phyloP scores from a whole-genome alignment of 805 yeast species.

The Monosporozyma siamensis region DNA sequence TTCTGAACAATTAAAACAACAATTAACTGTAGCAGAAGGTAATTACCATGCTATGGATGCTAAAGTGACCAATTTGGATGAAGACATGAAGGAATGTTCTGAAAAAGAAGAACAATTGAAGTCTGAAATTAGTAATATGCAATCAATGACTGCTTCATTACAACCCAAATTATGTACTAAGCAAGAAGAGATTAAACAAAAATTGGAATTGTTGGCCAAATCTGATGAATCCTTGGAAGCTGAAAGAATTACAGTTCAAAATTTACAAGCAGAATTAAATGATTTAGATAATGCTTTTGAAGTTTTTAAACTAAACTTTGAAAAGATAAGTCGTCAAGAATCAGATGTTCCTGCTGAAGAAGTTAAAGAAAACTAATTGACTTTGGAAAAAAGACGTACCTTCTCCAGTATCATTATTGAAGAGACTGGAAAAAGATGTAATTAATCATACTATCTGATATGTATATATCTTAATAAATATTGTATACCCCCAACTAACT shows the following conservation, averaged over 20 bases:
- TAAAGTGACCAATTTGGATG: conserved; percentile 51
- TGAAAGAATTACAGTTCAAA: conserved; percentile 39
- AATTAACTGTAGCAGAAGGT: conserved; percentile 70
- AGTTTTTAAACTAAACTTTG: neutral
- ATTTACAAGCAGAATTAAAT: conserved; percentile 34
- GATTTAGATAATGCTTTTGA: conserved; percentile 17
- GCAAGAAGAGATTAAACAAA: conserved; percentile 38
- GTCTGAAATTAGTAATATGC: conserved; percentile 58
- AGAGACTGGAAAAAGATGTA: too few relatives aligned
- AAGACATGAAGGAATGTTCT: conserved; percentile 55
- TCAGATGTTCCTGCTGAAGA: too few relatives aligned
- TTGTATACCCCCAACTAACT: too few relatives aligned
- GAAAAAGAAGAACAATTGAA: conserved; percentile 53
- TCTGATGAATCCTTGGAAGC: conserved; percentile 52
- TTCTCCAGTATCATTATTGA: too few relatives aligned
- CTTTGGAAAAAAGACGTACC: too few relatives aligned
- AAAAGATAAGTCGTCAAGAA: too few relatives aligned
- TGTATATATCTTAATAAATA: too few relatives aligned
- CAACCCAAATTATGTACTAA: conserved; percentile 45
- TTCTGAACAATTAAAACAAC: conserved; percentile 53
- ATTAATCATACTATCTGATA: too few relatives aligned
- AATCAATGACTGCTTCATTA: conserved; percentile 55
- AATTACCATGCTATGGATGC: conserved; percentile 60
- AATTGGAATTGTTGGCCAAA: conserved; percentile 20
- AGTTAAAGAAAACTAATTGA: too few relatives aligned